phyloP scores from a whole-genome alignment of 2,329 filamentous ascomycete species.

The Zymoseptoria crescenta region DNA sequence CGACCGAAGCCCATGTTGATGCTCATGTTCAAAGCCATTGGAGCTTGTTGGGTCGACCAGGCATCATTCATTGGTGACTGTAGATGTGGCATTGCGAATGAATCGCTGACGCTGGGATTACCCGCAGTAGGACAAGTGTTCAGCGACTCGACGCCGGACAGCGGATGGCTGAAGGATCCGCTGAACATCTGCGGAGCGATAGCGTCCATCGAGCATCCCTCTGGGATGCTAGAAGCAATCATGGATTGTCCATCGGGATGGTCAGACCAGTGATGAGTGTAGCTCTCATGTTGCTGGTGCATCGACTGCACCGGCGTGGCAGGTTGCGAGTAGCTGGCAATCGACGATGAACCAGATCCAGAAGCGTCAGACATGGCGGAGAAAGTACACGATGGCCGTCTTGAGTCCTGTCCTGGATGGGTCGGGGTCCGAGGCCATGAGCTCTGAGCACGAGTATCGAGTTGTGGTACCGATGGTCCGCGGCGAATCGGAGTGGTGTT shows the following conservation, averaged over 20 bases:
- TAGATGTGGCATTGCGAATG: neutral
- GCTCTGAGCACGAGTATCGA: constrained; percentile 16
- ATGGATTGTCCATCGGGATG: constrained; percentile 7
- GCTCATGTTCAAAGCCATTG: neutral
- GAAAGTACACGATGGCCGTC: constrained; percentile 20
- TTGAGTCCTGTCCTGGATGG: constrained; percentile 22
- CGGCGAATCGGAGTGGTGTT: constrained; percentile 19
- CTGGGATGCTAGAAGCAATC: constrained; percentile 1
- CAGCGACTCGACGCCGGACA: neutral
- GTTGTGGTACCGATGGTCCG: constrained; percentile 18
- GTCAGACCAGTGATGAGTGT: constrained; percentile 13
- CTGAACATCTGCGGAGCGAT: constrained; percentile 6
- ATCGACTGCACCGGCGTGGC: constrained; percentile 18
- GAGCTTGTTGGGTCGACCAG: neutral
- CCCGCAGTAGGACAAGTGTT: neutral
- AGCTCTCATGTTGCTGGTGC: constrained; percentile 3
- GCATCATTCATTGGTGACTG: neutral
- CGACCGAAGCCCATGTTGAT: neutral
- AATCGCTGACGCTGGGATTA: neutral
- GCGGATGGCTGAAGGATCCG: neutral
- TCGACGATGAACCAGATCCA: constrained; percentile 16
- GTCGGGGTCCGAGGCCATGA: constrained; percentile 22
- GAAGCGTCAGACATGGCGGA: constrained; percentile 16
- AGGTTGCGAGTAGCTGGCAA: constrained; percentile 19
- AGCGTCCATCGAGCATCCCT: constrained; percentile 7